A percentile compares a stretch with the other conserved stretches of the same genome.
Evolutionary conservation across 176 grass and related monocot genomes (phyloP).

Genomic region (Ensete glaucum): DNA sequence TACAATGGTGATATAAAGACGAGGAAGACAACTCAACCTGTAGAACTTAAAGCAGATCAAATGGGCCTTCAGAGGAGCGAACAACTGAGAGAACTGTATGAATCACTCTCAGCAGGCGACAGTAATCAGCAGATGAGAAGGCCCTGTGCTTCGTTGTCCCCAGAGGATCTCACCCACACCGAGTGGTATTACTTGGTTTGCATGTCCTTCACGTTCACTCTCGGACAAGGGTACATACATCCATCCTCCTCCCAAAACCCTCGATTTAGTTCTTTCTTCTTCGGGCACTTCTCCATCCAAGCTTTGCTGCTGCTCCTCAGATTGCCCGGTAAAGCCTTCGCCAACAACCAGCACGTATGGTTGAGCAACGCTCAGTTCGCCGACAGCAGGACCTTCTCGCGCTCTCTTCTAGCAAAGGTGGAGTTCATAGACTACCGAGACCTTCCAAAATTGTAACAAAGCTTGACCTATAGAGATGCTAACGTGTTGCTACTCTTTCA

Average conservation of each 20-base stretch:
- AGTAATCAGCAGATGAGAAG: slow-evolving; percentile 48
- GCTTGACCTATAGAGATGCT: not conserved
- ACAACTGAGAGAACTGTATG: slow-evolving; percentile 70
- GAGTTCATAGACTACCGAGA: not conserved
- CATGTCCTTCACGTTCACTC: slow-evolving; percentile 83
- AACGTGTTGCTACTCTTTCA: not conserved
- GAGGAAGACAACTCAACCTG: slow-evolving; percentile 53
- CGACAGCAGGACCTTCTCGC: slow-evolving; percentile 37
- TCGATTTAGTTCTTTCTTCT: not conserved
- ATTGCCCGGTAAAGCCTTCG: slow-evolving; percentile 56
- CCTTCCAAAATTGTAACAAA: not conserved
- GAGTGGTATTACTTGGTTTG: slow-evolving; percentile 93
- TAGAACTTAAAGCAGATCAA: slow-evolving; percentile 44
- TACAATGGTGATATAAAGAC: slow-evolving; percentile 95
- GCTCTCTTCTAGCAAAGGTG: slow-evolving; percentile 72
- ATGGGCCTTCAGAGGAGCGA: slow-evolving; percentile 58
- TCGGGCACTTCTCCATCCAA: not conserved
- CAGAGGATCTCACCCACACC: slow-evolving; percentile 66
- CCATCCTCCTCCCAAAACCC: not conserved
- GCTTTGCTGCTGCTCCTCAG: slow-evolving; percentile 22
- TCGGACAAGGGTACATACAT: slow-evolving; percentile 48
- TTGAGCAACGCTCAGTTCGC: slow-evolving; percentile 54
- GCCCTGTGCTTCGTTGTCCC: slow-evolving; percentile 51
- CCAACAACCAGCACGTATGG: slow-evolving; percentile 44
- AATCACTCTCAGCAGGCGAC: slow-evolving; percentile 52